Evolutionary conservation across 2,329 filamentous ascomycete species (phyloP), one percentile per base, ranked within the genome.

Genomic region (Pestalotiopsis sp.): DNA sequence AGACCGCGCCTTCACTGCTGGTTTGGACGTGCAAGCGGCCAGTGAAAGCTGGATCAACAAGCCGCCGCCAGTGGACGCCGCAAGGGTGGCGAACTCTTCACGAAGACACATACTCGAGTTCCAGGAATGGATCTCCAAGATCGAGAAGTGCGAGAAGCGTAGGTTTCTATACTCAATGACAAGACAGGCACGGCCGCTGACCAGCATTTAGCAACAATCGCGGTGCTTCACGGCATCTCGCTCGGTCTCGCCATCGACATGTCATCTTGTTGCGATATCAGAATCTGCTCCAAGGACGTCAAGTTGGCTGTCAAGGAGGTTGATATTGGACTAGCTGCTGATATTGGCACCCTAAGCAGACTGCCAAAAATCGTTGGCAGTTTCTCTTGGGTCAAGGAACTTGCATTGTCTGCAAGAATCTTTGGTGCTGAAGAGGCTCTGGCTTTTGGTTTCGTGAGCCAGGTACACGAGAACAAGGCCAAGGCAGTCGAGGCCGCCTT

Each of bases 71-170:
- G 65, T 69, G 12, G 94, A 97, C 77, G 78, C 84, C 0, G 92
- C 92, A 2, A 87, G 93, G 71, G 88, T 83, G 72, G 91, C 92
- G 0, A 85, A 86, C 45, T 75, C 76, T 4, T 75, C 95, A 64
- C 87, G 93, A 63, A 86, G 90, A 39, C 87, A 93, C 78, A 91
- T 98, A 69, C 80, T 86, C 70, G 90, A 93, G 71, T 97, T 98
- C 79, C 96, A 99, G 80, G 86, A 87, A 65, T 92, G 90, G 75
- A 90, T 99, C 71, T 86, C 86, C 1, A 87, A 90, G 14, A 83
- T 97, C 66, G 95, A 98, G 79, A 90, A 87, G 73, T 98, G 95
- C 81, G 93, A 96, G 82, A 98, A 98, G 82, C 94, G 90, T 91
- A 80, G 73, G 88, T 84, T 17, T 23, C 3, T 13, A 12, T 9